Evolutionary conservation across 306 rosid species (phyloP).

Genomic region (Begonia loranthoides): DNA sequence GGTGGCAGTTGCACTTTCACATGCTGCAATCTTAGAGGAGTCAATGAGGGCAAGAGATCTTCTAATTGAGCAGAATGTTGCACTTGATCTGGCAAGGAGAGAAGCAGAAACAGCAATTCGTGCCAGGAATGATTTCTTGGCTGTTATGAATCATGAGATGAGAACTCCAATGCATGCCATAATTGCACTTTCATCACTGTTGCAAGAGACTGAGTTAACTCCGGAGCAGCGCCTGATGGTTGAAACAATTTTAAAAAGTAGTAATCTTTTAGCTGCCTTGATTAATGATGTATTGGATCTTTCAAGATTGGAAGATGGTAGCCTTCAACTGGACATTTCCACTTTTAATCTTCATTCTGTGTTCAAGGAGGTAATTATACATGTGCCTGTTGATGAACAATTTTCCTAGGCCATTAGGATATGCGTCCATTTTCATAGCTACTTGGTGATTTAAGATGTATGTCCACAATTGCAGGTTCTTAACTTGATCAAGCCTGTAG

Average conservation of each 20-base stretch:
- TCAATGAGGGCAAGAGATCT: conserved; percentile 97
- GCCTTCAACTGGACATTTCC: conserved; percentile 70
- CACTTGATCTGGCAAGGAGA: conserved; percentile 90
- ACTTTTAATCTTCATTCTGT: conserved; percentile 70
- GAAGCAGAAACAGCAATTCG: conserved; percentile 99
- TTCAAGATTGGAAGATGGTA: conserved; percentile 94
- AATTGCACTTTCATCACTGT: conserved; percentile 87
- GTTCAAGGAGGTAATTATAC: conserved; percentile 47
- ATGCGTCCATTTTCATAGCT: conserved; percentile 8
- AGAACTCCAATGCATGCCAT: conserved; percentile 99
- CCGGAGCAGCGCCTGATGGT: conserved; percentile 96
- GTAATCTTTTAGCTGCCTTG: conserved; percentile 83
- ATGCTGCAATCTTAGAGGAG: conserved; percentile 97
- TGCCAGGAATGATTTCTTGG: conserved; percentile 97
- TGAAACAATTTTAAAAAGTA: conserved; percentile 82
- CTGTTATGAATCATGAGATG: conserved; percentile 99
- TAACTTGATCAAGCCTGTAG: conserved; percentile 78
- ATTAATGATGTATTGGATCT: conserved; percentile 94
- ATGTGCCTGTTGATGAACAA: conserved; percentile 5
- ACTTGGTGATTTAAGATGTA: conserved; percentile 6
- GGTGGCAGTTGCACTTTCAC: conserved; percentile 99
- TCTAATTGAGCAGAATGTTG: conserved; percentile 90
- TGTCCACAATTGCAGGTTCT: conserved; percentile 48
- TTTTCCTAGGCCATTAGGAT: conserved; percentile 1
- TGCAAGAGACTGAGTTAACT: conserved; percentile 86